Base-by-base conservation (phyloP, 169 alveolate species). In the Besnoitia besnoiti region DNA sequence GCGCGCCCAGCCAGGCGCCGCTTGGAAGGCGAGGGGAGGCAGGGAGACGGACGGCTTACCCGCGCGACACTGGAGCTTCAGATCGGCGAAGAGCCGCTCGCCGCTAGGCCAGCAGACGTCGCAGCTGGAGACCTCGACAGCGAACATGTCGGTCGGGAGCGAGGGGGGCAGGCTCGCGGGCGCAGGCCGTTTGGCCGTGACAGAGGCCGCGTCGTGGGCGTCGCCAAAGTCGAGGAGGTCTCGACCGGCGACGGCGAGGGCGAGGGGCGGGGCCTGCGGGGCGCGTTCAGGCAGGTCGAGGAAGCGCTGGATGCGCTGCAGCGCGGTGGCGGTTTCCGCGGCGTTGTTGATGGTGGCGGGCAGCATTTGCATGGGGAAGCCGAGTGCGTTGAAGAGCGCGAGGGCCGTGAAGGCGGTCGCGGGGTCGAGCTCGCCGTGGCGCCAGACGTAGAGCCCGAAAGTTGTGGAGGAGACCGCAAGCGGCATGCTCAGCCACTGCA, bases 341-440 rank as follows among this genome's bases (percentile, higher is more conserved):
- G 62, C 37, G 89, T 84, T 59, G 89, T 91, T 91, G 27, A 92
- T 44, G 42, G 90, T 85, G 55, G 73, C 50, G 42, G 96, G 96
- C 39, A 95, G 85, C 95, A 94, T 79, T 50, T 90, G 94, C 76
- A 95, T 47, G 33, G 97, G 97, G 44, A 94, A 91, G 46, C 95
- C 91, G 87, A 95, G 77, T 27, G 91, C 87, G 94, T 95, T 94
- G 94, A 95, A 93, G 30, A 94, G 93, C 30, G 95, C 77, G 90
- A 95, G 89, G 42, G 96, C 94, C 0, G 96, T 93, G 89, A 94
- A 95, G 85, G 96, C 97, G 30, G 87, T 85, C 30, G 94, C 73
- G 4, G 96, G 82, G n/a, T 33, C 79, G 55, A 91, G 89, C n/a
- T 59, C 93, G n/a, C 51, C 51, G 47, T 73, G 85, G 4, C 85